phyloP scores from a whole-genome alignment of 495 filamentous ascomycete species.

The Trichoderma erinaceum region DNA sequence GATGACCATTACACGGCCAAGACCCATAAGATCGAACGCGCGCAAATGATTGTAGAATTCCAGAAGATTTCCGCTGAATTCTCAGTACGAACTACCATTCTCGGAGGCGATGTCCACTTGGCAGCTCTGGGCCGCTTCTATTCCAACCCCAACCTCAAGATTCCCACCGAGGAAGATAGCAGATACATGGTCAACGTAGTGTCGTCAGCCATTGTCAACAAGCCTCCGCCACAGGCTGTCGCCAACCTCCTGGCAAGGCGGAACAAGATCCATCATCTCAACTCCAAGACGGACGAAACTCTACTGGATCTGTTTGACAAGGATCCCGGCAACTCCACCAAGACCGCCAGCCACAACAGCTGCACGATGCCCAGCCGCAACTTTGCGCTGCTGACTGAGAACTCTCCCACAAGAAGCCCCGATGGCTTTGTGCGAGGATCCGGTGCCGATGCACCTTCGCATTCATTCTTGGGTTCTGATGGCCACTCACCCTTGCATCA shows the following conservation, averaged over 20 bases:
- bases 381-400: constrained; percentile 77
- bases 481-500: constrained; percentile 57
- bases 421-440: background rate
- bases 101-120: constrained; percentile 96
- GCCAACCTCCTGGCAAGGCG: constrained; percentile 76
- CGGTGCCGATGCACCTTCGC: background rate
- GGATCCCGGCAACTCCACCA: constrained; percentile 65
- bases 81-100: constrained; percentile 74
- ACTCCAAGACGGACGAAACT: constrained; percentile 79
- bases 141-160: constrained; percentile 69
- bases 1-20: constrained; percentile 93
- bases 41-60: constrained; percentile 62
- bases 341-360: constrained; percentile 64
- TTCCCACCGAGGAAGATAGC: constrained; percentile 79
- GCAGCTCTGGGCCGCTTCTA: constrained; percentile 92
- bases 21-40: constrained; percentile 85
- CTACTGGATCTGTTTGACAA: constrained; percentile 79
- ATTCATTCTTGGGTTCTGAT: constrained; percentile 42
- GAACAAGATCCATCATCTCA: constrained; percentile 92
- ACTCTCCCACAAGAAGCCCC: constrained; percentile 37
- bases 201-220: constrained; percentile 88
- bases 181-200: constrained; percentile 89
- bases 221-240: constrained; percentile 81
- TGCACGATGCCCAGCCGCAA: constrained; percentile 89
- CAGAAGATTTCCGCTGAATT: constrained; percentile 65